These are phyloP conservation scores for Pythium coloratum DNA, from an alignment of 352 stramenopile species.

Conservation along the genomic window DNA sequence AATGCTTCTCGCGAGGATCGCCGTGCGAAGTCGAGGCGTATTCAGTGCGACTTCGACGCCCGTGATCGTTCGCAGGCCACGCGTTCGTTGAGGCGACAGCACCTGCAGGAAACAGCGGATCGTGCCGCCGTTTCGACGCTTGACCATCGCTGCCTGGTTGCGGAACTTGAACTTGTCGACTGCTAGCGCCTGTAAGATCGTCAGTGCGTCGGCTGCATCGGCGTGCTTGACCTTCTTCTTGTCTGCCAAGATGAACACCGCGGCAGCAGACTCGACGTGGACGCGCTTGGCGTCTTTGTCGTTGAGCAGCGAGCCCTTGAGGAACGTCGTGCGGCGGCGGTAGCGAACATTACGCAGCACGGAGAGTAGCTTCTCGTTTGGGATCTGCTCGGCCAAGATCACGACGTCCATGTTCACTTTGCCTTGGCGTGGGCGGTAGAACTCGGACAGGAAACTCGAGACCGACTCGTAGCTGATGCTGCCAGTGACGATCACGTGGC, in stretches of 20 bases:
- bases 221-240: constrained; percentile 43
- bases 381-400: constrained; percentile 40
- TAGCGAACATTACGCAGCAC: constrained; percentile 51
- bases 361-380: constrained; percentile 34
- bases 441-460: constrained; percentile 57
- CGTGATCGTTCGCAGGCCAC: constrained; percentile 48
- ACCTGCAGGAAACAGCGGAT: constrained; percentile 59
- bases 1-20: constrained; percentile 51
- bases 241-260: constrained; percentile 57
- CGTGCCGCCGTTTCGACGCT: constrained; percentile 14
- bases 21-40: constrained; percentile 41
- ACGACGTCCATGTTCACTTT: constrained; percentile 69
- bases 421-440: constrained; percentile 54
- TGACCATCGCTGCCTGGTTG: constrained; percentile 23
- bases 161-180: constrained; percentile 55
- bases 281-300: constrained; percentile 53
- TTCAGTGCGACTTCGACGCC: constrained; percentile 55
- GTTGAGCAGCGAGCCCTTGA: constrained; percentile 54
- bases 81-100: constrained; percentile 43
- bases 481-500: constrained; percentile 55
- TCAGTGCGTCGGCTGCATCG: constrained; percentile 48
- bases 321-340: constrained; percentile 46
- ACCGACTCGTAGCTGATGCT: constrained; percentile 46
- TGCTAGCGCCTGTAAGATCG: constrained; percentile 53
- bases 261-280: constrained; percentile 42